Conservation (phyloP, 352 stramenopile species). For the Phytophthora quininea region DNA sequence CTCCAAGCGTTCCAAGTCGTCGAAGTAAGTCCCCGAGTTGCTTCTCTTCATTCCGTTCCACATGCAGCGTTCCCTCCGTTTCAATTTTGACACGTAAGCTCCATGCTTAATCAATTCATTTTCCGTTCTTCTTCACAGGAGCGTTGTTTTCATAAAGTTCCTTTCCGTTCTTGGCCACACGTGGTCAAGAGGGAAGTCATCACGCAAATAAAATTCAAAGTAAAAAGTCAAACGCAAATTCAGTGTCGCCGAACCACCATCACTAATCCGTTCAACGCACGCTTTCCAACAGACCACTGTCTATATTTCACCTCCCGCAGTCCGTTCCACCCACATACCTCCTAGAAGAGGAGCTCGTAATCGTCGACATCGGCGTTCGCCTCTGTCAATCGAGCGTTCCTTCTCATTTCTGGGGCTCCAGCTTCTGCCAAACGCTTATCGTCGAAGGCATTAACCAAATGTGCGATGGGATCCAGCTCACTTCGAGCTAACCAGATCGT, state of each 20-base stretch:
- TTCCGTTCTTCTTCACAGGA: not conserved
- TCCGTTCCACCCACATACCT: not conserved
- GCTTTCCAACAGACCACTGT: not conserved
- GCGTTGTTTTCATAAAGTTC: not conserved
- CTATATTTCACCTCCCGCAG: not conserved
- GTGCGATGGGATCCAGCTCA: not conserved
- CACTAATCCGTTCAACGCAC: not conserved
- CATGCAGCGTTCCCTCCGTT: not conserved
- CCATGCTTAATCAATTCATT: not conserved
- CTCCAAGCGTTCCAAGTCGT: not conserved
- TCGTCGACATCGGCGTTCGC: not conserved
- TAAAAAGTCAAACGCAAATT: not conserved
- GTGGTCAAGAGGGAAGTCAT: not conserved
- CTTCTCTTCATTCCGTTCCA: not conserved
- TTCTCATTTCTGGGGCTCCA: not conserved
- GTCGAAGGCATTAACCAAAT: not conserved
- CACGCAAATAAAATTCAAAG: not conserved
- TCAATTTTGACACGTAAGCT: not conserved
- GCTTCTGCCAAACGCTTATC: not conserved
- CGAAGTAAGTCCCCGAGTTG: too few relatives aligned
- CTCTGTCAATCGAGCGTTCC: not conserved
- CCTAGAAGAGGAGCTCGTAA: not conserved
- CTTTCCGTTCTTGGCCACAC: not conserved
- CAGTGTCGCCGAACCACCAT: not conserved
- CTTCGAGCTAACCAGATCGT: not conserved